Conservation (phyloP, 306 rosid genomes). For the Luffa aegyptiaca region DNA sequence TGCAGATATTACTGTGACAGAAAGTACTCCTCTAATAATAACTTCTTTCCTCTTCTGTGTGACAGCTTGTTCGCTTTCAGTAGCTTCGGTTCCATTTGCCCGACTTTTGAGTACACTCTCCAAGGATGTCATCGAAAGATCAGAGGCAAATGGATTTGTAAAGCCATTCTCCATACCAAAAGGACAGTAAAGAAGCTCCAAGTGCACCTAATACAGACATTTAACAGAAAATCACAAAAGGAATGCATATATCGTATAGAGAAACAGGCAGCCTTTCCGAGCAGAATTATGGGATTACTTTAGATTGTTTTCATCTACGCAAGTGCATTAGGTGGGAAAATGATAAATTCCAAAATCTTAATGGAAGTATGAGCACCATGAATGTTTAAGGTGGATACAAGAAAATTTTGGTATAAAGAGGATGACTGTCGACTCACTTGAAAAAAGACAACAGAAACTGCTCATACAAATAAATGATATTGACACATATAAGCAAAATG, state of each 20-base stretch:
- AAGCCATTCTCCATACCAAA: constrained; percentile 62
- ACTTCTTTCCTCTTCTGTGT: constrained; percentile 64
- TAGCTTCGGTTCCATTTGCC: constrained; percentile 47
- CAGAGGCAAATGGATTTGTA: constrained; percentile 64
- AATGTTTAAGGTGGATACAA: background rate
- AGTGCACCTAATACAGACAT: constrained; percentile 53
- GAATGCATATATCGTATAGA: background rate
- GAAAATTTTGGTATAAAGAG: background rate
- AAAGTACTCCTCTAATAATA: constrained; percentile 84
- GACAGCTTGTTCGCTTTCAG: constrained; percentile 47
- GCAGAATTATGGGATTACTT: background rate
- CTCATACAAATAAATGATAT: background rate
- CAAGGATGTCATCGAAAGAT: constrained; percentile 65
- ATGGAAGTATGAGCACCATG: background rate
- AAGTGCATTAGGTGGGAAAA: background rate
- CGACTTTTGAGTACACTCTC: constrained; percentile 69
- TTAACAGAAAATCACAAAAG: background rate
- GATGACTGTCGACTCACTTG: background rate
- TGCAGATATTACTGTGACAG: constrained; percentile 78
- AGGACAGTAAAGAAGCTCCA: constrained; percentile 89
- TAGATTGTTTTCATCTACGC: background rate
- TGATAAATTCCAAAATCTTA: background rate
- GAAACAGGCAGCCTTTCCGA: background rate
- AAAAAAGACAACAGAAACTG: background rate
- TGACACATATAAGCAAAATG: background rate